Conservation (phyloP, 495 filamentous ascomycete genomes). For the Penicillium maclennaniae region DNA sequence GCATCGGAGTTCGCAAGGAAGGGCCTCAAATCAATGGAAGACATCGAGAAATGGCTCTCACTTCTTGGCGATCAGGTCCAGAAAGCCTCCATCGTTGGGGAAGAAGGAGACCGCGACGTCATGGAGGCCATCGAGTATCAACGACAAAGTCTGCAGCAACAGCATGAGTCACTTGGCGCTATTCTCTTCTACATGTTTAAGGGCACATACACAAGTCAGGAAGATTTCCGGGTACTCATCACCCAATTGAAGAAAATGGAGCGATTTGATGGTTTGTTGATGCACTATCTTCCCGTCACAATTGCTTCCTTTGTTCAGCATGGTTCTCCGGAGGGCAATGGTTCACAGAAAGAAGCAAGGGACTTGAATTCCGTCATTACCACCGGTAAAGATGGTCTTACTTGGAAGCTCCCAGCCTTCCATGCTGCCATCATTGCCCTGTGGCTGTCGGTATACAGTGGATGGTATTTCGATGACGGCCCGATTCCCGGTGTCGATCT, state of each 20-base stretch:
- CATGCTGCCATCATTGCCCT: conserved; percentile 70
- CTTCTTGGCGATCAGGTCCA: conserved; percentile 67
- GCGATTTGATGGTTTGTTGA: conserved; percentile 62
- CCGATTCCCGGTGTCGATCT: conserved; percentile 54
- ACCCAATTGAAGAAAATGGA: conserved; percentile 61
- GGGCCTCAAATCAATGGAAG: conserved; percentile 68
- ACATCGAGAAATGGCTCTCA: conserved; percentile 68
- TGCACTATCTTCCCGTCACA: conserved; percentile 78
- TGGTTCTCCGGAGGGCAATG: conserved; percentile 65
- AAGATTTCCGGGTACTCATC: conserved; percentile 70
- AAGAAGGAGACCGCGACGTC: conserved; percentile 51
- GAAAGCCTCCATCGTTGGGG: conserved; percentile 64
- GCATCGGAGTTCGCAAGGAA: conserved; percentile 57
- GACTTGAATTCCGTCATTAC: conserved; percentile 64
- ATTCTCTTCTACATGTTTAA: conserved; percentile 75
- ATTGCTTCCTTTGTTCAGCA: conserved; percentile 68
- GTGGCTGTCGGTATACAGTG: conserved; percentile 93
- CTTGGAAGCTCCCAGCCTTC: conserved; percentile 67
- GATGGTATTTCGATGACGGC: conserved; percentile 72
- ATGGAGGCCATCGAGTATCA: conserved; percentile 72
- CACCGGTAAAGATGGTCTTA: conserved; percentile 55
- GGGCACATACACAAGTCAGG: conserved; percentile 59
- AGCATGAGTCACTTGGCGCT: conserved; percentile 83
- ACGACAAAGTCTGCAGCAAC: conserved; percentile 65
- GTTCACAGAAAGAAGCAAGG: conserved; percentile 59